Conservation (phyloP, 306 rosid genomes). For the Sicyos baderoa region DNA sequence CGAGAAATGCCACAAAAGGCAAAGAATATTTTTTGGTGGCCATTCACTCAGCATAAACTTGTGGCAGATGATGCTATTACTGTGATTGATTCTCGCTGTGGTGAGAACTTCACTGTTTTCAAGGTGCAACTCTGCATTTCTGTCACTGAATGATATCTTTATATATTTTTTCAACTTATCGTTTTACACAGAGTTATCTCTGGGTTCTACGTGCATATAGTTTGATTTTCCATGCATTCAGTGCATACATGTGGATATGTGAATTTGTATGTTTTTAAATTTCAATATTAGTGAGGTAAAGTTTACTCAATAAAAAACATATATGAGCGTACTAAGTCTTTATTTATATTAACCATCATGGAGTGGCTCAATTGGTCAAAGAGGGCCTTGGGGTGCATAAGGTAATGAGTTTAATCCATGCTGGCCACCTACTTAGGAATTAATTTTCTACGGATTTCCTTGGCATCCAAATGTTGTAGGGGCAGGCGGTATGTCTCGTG, state of each 20-base stretch:
- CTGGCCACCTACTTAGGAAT: too few relatives aligned
- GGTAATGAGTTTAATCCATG: too few relatives aligned
- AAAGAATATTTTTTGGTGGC: conserved; percentile 81
- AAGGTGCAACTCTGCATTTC: conserved; percentile 44
- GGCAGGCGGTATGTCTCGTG: too few relatives aligned
- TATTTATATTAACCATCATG: too few relatives aligned
- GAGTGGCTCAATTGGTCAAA: too few relatives aligned
- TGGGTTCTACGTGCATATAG: not conserved
- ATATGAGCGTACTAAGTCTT: not conserved
- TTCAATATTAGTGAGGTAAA: not conserved
- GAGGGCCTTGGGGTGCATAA: too few relatives aligned
- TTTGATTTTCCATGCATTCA: not conserved
- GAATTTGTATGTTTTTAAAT: not conserved
- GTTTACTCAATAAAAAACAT: not conserved
- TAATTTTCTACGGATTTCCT: too few relatives aligned
- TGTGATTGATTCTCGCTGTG: conserved; percentile 92
- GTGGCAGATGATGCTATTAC: conserved; percentile 64
- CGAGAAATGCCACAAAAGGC: conserved; percentile 85
- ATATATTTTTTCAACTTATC: not conserved
- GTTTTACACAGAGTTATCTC: not conserved
- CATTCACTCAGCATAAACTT: conserved; percentile 89
- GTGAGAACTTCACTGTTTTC: conserved; percentile 79
- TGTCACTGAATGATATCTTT: not conserved
- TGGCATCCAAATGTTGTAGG: too few relatives aligned
- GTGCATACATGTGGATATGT: not conserved